Conservation (phyloP, 2,329 filamentous ascomycete species). For the Davidsoniella neocaledoniae region DNA sequence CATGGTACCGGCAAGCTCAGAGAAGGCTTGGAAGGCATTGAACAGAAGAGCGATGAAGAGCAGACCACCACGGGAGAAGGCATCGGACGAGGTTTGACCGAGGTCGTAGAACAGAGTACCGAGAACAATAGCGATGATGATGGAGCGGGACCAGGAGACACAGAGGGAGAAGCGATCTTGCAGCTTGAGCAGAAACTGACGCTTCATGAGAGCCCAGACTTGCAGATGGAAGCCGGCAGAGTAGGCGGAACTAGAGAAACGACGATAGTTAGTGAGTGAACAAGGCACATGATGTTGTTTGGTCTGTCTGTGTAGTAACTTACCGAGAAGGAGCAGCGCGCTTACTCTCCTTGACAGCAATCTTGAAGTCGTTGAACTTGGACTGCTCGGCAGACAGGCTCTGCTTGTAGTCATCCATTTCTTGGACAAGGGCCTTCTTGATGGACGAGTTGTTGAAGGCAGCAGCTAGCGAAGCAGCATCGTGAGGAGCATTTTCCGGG, state of each 20-base stretch:
- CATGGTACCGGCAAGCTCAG: constrained; percentile 62
- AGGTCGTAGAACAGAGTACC: constrained; percentile 66
- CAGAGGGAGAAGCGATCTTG: constrained; percentile 66
- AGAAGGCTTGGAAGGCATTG: constrained; percentile 76
- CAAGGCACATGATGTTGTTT: background rate
- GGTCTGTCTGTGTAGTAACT: background rate
- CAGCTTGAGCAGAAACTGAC: constrained; percentile 72
- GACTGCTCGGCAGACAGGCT: constrained; percentile 46
- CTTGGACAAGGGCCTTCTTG: constrained; percentile 37
- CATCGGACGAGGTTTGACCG: constrained; percentile 46
- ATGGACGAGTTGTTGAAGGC: constrained; percentile 53
- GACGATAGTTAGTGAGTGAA: background rate
- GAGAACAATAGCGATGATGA: constrained; percentile 60
- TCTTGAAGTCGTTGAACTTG: constrained; percentile 58
- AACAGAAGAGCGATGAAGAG: constrained; percentile 68
- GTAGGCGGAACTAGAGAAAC: constrained; percentile 22
- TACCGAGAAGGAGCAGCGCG: constrained; percentile 49
- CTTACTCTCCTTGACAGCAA: constrained; percentile 63
- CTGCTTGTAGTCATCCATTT: constrained; percentile 55
- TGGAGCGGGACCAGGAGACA: constrained; percentile 50
- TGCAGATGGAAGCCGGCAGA: constrained; percentile 70
- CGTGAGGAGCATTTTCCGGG: constrained; percentile 49
- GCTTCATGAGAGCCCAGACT: constrained; percentile 66
- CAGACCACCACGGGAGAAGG: constrained; percentile 67
- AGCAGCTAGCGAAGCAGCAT: constrained; percentile 45